Percentiles rank a stretch among this genome's conserved stretches.
Conservation (phyloP, 805 yeast species). For the Candida nonsorbophila region DNA sequence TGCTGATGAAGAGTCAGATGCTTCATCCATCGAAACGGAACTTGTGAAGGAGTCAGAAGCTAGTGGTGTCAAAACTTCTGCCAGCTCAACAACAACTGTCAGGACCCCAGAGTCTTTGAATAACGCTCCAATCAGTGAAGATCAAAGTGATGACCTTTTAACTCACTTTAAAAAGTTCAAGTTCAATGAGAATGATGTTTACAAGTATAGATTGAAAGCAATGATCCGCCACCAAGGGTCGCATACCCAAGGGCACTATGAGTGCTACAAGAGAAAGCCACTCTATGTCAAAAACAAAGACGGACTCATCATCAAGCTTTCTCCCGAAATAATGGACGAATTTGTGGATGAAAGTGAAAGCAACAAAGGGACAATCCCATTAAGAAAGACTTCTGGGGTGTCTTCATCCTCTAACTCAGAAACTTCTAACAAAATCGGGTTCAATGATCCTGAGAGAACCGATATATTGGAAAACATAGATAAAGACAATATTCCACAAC, state of each 20-base stretch:
- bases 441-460: constrained; percentile 6
- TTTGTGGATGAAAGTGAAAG: constrained; percentile 10
- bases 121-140: constrained; percentile 33
- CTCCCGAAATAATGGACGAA: constrained; percentile 34
- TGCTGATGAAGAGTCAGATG: constrained; percentile 13
- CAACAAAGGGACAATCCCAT: constrained; percentile 2
- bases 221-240: constrained; percentile 84
- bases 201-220: constrained; percentile 59
- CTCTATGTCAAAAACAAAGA: constrained; percentile 42
- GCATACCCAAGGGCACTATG: constrained; percentile 86
- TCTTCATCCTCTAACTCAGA: constrained; percentile 11
- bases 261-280: constrained; percentile 79
- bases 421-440: not conserved
- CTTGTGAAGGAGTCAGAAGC: constrained; percentile 6
- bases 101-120: constrained; percentile 22
- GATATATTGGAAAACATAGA: constrained; percentile 9
- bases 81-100: constrained; percentile 6
- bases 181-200: constrained; percentile 35
- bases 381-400: constrained; percentile 5
- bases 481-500: constrained; percentile 14
- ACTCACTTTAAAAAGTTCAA: constrained; percentile 32
- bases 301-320: constrained; percentile 34
- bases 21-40: constrained; percentile 11
- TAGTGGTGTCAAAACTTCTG: constrained; percentile 7
- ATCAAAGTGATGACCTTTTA: constrained; percentile 30